A percentile compares a stretch with the other conserved stretches of the same genome.
Conservation (phyloP, 139 green algal genomes). For the Coelastrella sp. region DNA sequence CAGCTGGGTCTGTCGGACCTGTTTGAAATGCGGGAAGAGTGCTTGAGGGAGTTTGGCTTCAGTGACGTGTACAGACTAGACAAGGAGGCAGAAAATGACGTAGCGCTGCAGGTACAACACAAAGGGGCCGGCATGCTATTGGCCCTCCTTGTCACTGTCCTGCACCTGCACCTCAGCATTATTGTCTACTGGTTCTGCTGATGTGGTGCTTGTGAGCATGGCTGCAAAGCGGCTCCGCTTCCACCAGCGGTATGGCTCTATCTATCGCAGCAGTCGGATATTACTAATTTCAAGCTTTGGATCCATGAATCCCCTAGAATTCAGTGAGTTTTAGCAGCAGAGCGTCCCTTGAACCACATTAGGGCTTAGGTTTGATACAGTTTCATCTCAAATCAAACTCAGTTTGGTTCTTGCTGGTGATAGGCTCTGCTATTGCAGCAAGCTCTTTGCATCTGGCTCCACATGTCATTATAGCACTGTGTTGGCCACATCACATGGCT, state of each 20-base stretch:
- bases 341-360: no score
- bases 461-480: no score
- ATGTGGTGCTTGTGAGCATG: no score
- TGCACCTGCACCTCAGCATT: not conserved
- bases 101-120: constrained; percentile 80
- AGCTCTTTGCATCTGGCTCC: not conserved
- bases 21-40: constrained; percentile 81
- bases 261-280: no score
- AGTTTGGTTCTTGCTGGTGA: not conserved
- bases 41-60: constrained; percentile 92
- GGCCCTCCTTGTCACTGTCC: not conserved
- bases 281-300: no score
- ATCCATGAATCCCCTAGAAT: no score
- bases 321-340: no score
- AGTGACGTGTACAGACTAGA: constrained; percentile 90
- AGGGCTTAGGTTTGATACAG: no score
- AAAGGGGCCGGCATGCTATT: not conserved
- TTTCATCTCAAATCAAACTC: no score
- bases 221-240: no score
- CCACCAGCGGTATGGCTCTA: no score
- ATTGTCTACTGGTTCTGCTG: not conserved
- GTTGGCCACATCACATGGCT: not conserved
- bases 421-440: not conserved
- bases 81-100: constrained; percentile 92
- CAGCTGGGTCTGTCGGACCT: constrained; percentile 91